Percentiles rank a stretch among this genome's conserved stretches.
These are phyloP conservation scores for Meyerozyma carpophila DNA, from an alignment of 1,139 yeast species.

Conservation along the genomic window DNA sequence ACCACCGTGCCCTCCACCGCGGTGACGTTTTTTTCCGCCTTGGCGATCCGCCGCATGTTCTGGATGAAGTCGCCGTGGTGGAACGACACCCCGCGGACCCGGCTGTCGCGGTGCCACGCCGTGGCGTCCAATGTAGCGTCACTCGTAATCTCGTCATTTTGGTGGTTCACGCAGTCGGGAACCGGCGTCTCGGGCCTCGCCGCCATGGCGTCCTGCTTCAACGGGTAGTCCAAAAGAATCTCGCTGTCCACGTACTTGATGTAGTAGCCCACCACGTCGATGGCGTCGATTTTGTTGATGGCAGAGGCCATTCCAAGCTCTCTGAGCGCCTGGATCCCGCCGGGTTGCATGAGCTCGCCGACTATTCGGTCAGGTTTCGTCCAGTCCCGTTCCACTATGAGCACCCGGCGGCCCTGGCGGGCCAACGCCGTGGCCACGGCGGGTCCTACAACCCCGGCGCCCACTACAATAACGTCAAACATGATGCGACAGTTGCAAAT, in stretches of 20 bases:
- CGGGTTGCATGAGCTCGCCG: conserved; percentile 96
- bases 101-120: conserved; percentile 57
- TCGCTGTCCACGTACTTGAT: conserved; percentile 58
- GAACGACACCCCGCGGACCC: conserved; percentile 76
- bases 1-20: conserved; percentile 79
- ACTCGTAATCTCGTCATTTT: conserved; percentile 46
- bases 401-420: conserved; percentile 76
- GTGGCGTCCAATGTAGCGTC: conserved; percentile 45
- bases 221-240: conserved; percentile 67
- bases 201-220: conserved; percentile 42
- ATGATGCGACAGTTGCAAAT: background rate
- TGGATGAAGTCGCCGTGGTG: conserved; percentile 87
- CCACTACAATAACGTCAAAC: conserved; percentile 64
- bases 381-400: conserved; percentile 85
- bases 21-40: conserved; percentile 64
- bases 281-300: conserved; percentile 77
- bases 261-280: conserved; percentile 73
- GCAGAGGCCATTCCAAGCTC: conserved; percentile 80
- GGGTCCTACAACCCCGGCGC: conserved; percentile 97
- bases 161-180: conserved; percentile 47
- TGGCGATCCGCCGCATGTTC: conserved; percentile 72
- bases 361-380: conserved; percentile 90
- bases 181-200: conserved; percentile 46
- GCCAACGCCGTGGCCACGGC: conserved; percentile 87
- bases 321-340: conserved; percentile 76